Base-by-base conservation (phyloP, 164 flowering plant genomes). In the Vitis labrusca region DNA sequence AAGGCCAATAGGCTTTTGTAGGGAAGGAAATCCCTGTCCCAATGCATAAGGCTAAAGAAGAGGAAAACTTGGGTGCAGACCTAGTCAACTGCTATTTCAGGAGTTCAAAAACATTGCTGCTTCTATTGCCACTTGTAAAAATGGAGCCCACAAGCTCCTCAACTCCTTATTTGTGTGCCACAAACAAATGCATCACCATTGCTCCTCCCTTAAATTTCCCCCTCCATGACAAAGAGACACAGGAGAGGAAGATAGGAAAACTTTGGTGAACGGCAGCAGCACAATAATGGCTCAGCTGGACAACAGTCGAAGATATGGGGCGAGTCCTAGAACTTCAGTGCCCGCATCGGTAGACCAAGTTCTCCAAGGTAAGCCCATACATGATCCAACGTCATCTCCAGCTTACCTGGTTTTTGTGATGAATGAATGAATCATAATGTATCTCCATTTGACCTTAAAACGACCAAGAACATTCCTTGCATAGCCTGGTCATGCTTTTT, bases 261-360 rank as follows among this genome's bases (percentile, higher is more conserved):
- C 48, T 16, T n/a, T 10, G 9, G 3, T 23, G 2, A 10, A 19
- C n/a, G 29, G 64, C 27, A 59, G 57, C 44, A 49, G 0, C 14
- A 7, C 10, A 19, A 63, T 64, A 70, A 81, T 81, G 79, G 67
- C 83, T 73, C 81, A 71, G 37, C 52, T 57, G 9, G 76, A 73
- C 10, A 47, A 59, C 54, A 48, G 15, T 30, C 76, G 68, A 13
- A 72, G 60, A 44, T 37, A 53, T 27, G 67, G 63, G 0, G 71
- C 64, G 7, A 47, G 27, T 48, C 61, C 73, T 10, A 74, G 12
- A 68, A 60, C 58, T 65, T 69, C 82, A 2, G 17, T 59, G 12
- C 29, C 71, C 55, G 76, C 72, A 44, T 79, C 85, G 13, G n/a
- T 81, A 11, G 81, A 80, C 67, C 83, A 85, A 61, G 73, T 81